phyloP scores from a whole-genome alignment of 306 rosid genomes.

The Urtica urens region DNA sequence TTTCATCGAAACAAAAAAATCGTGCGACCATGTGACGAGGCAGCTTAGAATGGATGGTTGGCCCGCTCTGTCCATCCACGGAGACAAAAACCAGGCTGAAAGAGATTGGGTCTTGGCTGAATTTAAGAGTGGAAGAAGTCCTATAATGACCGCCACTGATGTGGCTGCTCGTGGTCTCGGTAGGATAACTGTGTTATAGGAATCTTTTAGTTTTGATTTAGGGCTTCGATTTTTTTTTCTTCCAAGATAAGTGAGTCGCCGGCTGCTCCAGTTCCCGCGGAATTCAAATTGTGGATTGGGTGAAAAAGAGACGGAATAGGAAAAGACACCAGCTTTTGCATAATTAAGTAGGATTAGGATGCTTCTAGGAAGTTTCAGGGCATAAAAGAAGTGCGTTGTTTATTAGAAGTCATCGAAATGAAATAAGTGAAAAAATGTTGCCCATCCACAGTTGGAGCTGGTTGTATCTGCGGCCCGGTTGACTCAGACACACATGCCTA shows the following conservation, averaged over 20 bases:
- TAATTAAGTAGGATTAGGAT: background rate
- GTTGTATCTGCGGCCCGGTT: slow-evolving; percentile 84
- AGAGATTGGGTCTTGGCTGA: slow-evolving; percentile 98
- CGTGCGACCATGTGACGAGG: slow-evolving; percentile 84
- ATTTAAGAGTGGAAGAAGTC: slow-evolving; percentile 96
- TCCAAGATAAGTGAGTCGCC: slow-evolving; percentile 62
- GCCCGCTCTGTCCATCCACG: slow-evolving; percentile 96
- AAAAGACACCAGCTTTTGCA: too few species aligned
- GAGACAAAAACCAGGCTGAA: slow-evolving; percentile 93
- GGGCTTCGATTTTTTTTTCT: slow-evolving; percentile 44
- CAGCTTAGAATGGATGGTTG: slow-evolving; percentile 95
- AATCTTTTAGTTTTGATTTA: slow-evolving; percentile 37
- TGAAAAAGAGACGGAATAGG: too few species aligned
- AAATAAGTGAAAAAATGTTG: slow-evolving; percentile 32
- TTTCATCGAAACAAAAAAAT: slow-evolving; percentile 87
- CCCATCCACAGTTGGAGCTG: slow-evolving; percentile 99
- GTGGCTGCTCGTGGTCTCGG: slow-evolving; percentile 99
- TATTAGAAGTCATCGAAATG: slow-evolving; percentile 26
- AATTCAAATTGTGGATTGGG: slow-evolving; percentile 90
- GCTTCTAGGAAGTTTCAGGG: slow-evolving; percentile 2
- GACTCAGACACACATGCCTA: slow-evolving; percentile 81
- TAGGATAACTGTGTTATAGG: slow-evolving; percentile 80
- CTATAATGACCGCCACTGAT: slow-evolving; percentile 99
- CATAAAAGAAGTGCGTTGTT: slow-evolving; percentile 18
- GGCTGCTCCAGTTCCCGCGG: slow-evolving; percentile 94